Percentiles rank a stretch among this genome's conserved stretches.
phyloP scores from a whole-genome alignment of 768 basidiomycete species.

The Suillus plorans region DNA sequence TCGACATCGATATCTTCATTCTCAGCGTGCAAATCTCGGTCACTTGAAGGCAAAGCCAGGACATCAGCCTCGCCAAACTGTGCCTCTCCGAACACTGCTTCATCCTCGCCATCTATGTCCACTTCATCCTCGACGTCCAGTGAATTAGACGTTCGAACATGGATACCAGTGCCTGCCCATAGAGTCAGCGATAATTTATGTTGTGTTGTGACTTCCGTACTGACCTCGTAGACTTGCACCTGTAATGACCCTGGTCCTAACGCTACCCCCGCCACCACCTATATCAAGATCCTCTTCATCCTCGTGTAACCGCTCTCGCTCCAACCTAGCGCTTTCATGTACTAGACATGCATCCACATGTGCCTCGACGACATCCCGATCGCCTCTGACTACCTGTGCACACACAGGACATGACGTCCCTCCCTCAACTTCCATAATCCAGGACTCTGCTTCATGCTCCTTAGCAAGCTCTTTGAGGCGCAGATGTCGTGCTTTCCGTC shows the following conservation, averaged over 20 bases:
- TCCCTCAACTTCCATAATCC: slow-evolving; percentile 27
- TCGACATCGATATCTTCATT: slow-evolving; percentile 46
- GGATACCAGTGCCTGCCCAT: slow-evolving; percentile 68
- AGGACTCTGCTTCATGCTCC: slow-evolving; percentile 52
- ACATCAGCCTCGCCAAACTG: slow-evolving; percentile 81
- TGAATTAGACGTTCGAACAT: slow-evolving; percentile 52
- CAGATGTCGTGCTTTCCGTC: slow-evolving; percentile 66
- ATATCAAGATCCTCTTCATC: slow-evolving; percentile 32
- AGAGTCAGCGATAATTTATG: background rate
- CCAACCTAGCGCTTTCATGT: slow-evolving; percentile 44
- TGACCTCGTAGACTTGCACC: slow-evolving; percentile 34
- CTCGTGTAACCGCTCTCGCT: slow-evolving; percentile 32
- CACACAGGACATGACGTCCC: slow-evolving; percentile 74
- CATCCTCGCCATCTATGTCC: slow-evolving; percentile 79
- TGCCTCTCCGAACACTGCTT: slow-evolving; percentile 59
- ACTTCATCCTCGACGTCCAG: slow-evolving; percentile 77
- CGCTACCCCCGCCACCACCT: slow-evolving; percentile 47
- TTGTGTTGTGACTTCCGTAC: slow-evolving; percentile 12
- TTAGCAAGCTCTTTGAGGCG: slow-evolving; percentile 66
- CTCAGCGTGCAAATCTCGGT: slow-evolving; percentile 29
- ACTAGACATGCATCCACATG: slow-evolving; percentile 82
- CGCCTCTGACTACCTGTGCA: slow-evolving; percentile 53
- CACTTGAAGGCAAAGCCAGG: slow-evolving; percentile 32
- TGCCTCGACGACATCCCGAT: slow-evolving; percentile 71
- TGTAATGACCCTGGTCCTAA: slow-evolving; percentile 37